Percentiles rank a stretch among this genome's conserved stretches.
These are phyloP conservation scores for Pulveroboletus frians DNA, from an alignment of 768 basidiomycete species.

Conservation along the genomic window DNA sequence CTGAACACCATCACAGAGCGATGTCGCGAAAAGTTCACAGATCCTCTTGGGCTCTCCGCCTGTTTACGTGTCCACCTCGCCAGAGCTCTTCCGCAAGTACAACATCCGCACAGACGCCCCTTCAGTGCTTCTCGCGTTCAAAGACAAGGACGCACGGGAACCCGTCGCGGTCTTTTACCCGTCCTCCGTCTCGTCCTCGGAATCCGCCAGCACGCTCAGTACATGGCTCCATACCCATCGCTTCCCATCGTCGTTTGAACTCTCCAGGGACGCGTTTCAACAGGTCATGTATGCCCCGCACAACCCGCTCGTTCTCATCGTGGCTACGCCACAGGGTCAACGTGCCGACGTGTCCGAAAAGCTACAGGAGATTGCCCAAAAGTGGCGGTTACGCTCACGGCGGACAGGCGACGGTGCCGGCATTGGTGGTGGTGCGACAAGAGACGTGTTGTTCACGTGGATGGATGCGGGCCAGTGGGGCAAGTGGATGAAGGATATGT, in stretches of 20 bases:
- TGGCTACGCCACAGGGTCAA: slow-evolving; percentile 38
- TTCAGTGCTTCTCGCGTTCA: slow-evolving; percentile 66
- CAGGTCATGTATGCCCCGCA: slow-evolving; percentile 79
- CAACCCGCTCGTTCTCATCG: slow-evolving; percentile 74
- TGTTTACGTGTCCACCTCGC: slow-evolving; percentile 38
- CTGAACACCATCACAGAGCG: slow-evolving; percentile 30
- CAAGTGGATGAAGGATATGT: slow-evolving; percentile 90
- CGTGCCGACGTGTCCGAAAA: slow-evolving; percentile 41
- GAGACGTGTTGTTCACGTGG: slow-evolving; percentile 79
- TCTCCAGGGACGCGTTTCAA: slow-evolving; percentile 76
- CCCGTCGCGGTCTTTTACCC: slow-evolving; percentile 42
- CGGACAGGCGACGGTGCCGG: slow-evolving; percentile 13
- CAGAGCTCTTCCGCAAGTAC: slow-evolving; percentile 32
- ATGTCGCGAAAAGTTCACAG: slow-evolving; percentile 53
- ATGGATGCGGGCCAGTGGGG: slow-evolving; percentile 84
- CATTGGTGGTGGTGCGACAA: slow-evolving; percentile 14
- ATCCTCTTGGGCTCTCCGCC: slow-evolving; percentile 46
- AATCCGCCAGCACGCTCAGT: slow-evolving; percentile 21
- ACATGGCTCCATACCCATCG: slow-evolving; percentile 65
- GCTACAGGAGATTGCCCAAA: slow-evolving; percentile 48
- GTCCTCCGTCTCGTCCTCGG: not conserved
- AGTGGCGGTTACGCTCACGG: slow-evolving; percentile 44
- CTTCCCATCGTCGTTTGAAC: slow-evolving; percentile 67
- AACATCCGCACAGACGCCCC: slow-evolving; percentile 35
- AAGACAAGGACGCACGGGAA: slow-evolving; percentile 46